Evolutionary conservation across 2,329 filamentous ascomycete genomes (phyloP).

Genomic region (Emydomyces testavorans): DNA sequence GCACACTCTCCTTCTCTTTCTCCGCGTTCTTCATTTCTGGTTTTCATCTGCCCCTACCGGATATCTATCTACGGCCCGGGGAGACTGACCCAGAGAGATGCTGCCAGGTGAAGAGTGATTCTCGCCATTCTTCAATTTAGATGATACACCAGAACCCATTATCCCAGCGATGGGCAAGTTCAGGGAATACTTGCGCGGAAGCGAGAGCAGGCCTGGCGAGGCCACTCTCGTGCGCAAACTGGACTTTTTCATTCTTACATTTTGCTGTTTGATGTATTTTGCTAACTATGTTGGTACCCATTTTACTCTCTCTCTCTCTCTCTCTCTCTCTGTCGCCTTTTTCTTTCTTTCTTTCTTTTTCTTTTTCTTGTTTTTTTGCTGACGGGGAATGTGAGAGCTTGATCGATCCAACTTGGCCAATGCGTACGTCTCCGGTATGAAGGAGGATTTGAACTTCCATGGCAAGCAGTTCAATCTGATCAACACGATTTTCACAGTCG

Average conservation of each 20-base stretch:
- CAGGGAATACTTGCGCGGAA: conserved; percentile 15
- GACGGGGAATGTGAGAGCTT: conserved; percentile 20
- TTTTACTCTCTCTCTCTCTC: no score
- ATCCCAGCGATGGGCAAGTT: conserved; percentile 15
- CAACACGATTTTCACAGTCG: conserved; percentile 36
- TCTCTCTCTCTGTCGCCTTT: not conserved
- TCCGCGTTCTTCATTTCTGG: no score
- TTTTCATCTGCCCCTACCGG: no score
- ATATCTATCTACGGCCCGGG: no score
- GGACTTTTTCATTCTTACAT: conserved; percentile 38
- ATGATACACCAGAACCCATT: no score
- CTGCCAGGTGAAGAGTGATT: no score
- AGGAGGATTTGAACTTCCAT: conserved; percentile 28
- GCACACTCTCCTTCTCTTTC: no score
- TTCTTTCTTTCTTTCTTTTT: not conserved
- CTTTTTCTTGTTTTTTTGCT: not conserved
- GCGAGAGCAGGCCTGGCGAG: conserved; percentile 16
- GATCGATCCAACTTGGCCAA: conserved; percentile 36
- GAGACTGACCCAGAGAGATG: no score
- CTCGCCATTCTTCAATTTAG: no score
- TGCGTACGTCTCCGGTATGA: conserved; percentile 32
- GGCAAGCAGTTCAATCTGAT: conserved; percentile 30
- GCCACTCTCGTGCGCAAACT: conserved; percentile 37
- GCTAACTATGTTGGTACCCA: conserved; percentile 31
- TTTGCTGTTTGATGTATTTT: conserved; percentile 38